Conservation (phyloP, 306 rosid species). For the Vigna mungo region DNA sequence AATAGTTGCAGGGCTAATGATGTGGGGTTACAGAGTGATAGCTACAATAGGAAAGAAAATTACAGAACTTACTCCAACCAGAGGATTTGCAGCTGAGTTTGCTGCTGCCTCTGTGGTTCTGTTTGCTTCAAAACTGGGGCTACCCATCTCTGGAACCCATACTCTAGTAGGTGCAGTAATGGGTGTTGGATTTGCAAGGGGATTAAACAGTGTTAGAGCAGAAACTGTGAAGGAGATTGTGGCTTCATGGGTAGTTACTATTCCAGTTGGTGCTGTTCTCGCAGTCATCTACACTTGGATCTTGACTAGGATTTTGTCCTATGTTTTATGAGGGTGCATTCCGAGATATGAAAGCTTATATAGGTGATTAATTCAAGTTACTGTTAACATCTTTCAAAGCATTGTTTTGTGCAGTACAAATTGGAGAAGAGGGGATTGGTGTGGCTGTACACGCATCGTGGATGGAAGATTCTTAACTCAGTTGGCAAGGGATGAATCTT, state of each 20-base stretch:
- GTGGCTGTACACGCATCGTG: conserved; percentile 24
- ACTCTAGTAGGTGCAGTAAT: conserved; percentile 97
- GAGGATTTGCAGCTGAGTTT: conserved; percentile 99
- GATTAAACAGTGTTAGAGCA: conserved; percentile 83
- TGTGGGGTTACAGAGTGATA: conserved; percentile 98
- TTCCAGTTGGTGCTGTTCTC: conserved; percentile 82
- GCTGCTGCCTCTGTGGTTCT: conserved; percentile 97
- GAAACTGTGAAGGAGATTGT: conserved; percentile 97
- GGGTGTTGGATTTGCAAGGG: conserved; percentile 99
- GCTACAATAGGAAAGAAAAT: conserved; percentile 96
- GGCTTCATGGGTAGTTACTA: conserved; percentile 88
- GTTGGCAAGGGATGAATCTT: conserved; percentile 39
- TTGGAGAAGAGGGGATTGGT: conserved; percentile 40
- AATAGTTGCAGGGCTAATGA: conserved; percentile 90
- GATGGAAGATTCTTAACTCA: conserved; percentile 17
- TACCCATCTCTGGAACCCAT: conserved; percentile 94
- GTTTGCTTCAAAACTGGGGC: conserved; percentile 82
- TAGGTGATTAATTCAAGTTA: conserved; percentile 37
- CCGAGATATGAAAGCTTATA: conserved; percentile 43
- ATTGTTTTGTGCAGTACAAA: conserved; percentile 37
- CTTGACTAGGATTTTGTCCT: conserved; percentile 77
- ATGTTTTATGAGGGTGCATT: conserved; percentile 61
- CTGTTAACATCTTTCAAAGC: conserved; percentile 34
- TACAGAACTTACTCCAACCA: conserved; percentile 93
- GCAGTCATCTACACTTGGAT: conserved; percentile 89